A percentile compares a stretch with the other conserved stretches of the same genome.
Conservation (phyloP, 129 eudicot species). For the Gnaphalium uliginosum region DNA sequence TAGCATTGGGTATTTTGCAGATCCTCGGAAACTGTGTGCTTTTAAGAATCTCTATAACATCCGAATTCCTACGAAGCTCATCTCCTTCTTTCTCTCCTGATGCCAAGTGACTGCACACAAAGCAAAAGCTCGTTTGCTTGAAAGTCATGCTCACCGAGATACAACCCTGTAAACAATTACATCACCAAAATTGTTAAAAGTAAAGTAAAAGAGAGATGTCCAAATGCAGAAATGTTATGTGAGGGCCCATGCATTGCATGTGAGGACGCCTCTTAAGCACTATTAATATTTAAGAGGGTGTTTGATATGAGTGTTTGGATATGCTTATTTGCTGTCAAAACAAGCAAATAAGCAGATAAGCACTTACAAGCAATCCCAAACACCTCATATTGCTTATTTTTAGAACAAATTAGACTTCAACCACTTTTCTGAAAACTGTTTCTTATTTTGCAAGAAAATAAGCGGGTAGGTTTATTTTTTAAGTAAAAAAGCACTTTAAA, state of each 20-base stretch:
- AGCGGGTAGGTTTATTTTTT: neutral
- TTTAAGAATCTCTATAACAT: slow-evolving; percentile 65
- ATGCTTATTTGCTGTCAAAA: neutral
- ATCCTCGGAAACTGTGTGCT: slow-evolving; percentile 62
- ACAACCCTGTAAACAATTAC: slow-evolving; percentile 63
- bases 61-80: slow-evolving; percentile 72
- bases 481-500: neutral
- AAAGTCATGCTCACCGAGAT: slow-evolving; percentile 73
- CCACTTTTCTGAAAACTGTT: neutral
- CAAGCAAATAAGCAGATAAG: too few relatives aligned
- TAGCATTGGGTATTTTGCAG: slow-evolving; percentile 34
- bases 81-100: slow-evolving; percentile 89
- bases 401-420: neutral
- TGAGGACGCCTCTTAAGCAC: slow-evolving; percentile 4
- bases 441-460: neutral
- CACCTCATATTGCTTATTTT: too few relatives aligned
- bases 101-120: slow-evolving; percentile 74
- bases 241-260: neutral
- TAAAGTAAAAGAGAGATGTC: neutral
- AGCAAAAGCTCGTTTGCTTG: slow-evolving; percentile 74
- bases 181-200: slow-evolving; percentile 1
- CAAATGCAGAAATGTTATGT: neutral
- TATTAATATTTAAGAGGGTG: neutral
- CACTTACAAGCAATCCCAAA: too few relatives aligned
- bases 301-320: too few relatives aligned